Evolutionary conservation across 2,329 filamentous ascomycete genomes (phyloP).

Genomic region (Purpureocillium takamizusanense): DNA sequence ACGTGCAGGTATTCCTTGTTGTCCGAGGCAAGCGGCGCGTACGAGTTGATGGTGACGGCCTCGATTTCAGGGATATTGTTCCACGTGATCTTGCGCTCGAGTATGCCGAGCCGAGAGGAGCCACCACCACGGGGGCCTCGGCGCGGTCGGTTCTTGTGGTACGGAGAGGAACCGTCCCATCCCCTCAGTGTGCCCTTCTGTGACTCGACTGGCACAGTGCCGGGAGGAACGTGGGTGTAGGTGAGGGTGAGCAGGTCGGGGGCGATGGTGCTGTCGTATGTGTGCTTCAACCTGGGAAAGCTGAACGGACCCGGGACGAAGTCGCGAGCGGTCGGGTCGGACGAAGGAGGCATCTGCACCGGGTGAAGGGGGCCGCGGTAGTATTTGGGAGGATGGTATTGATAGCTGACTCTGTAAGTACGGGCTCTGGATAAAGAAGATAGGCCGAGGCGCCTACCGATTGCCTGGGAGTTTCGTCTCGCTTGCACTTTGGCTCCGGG

Average conservation of each 20-base stretch:
- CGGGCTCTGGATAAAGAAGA: background rate
- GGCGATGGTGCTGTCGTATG: constrained; percentile 78
- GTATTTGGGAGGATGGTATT: constrained; percentile 90
- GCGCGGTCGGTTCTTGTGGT: constrained; percentile 83
- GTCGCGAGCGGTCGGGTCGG: constrained; percentile 78
- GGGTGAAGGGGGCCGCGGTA: constrained; percentile 90
- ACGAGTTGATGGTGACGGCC: constrained; percentile 71
- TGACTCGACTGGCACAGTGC: constrained; percentile 44
- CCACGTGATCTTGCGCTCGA: constrained; percentile 70
- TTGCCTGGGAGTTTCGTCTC: constrained; percentile 34
- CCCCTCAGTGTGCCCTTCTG: constrained; percentile 59
- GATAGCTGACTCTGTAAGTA: constrained; percentile 55
- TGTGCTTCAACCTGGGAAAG: constrained; percentile 78
- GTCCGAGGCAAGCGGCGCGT: constrained; percentile 58
- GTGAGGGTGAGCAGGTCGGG: constrained; percentile 81
- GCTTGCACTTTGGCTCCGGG: constrained; percentile 24
- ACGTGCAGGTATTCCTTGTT: constrained; percentile 73
- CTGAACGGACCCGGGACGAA: constrained; percentile 90
- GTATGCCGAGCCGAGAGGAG: constrained; percentile 54
- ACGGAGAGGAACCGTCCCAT: constrained; percentile 88
- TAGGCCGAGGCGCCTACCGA: constrained; percentile 24
- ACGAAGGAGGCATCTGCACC: constrained; percentile 77
- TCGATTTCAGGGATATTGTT: constrained; percentile 76
- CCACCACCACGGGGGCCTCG: constrained; percentile 71
- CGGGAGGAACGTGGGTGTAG: constrained; percentile 79